Evolutionary conservation across 805 yeast species (phyloP).

Genomic region (Wickerhamiella spandovensis): DNA sequence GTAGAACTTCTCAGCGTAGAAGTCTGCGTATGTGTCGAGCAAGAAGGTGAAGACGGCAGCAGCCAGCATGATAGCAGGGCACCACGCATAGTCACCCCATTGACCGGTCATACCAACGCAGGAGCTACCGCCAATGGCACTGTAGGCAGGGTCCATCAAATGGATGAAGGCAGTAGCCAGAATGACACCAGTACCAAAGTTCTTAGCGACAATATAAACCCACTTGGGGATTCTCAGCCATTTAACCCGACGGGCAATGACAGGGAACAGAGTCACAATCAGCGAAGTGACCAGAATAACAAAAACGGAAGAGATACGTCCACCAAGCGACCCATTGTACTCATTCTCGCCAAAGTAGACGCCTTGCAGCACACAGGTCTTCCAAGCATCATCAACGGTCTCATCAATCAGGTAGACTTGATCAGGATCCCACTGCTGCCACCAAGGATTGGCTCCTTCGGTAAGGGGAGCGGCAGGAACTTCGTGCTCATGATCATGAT

Average conservation of each 20-base stretch:
- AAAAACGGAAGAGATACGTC: slow-evolving; percentile 44
- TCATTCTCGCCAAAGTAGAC: slow-evolving; percentile 30
- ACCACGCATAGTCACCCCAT: slow-evolving; percentile 44
- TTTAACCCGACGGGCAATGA: slow-evolving; percentile 17
- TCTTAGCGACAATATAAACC: slow-evolving; percentile 26
- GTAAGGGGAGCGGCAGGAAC: slow-evolving; percentile 1
- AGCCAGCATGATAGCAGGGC: slow-evolving; percentile 39
- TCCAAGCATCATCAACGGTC: slow-evolving; percentile 27
- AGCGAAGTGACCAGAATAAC: slow-evolving; percentile 42
- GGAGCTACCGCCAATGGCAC: slow-evolving; percentile 22
- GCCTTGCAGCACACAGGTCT: slow-evolving; percentile 31
- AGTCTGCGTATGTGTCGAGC: slow-evolving; percentile 36
- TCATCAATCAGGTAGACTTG: slow-evolving; percentile 22
- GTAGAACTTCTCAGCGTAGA: slow-evolving; percentile 25
- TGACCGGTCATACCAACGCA: slow-evolving; percentile 33
- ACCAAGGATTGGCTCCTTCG: slow-evolving; percentile 9
- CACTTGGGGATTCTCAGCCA: slow-evolving; percentile 19
- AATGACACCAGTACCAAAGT: slow-evolving; percentile 67
- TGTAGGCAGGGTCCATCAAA: slow-evolving; percentile 33
- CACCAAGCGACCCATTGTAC: slow-evolving; percentile 33
- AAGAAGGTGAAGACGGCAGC: slow-evolving; percentile 35
- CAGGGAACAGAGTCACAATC: slow-evolving; percentile 34
- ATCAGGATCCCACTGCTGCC: slow-evolving; percentile 21
- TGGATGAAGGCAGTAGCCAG: slow-evolving; percentile 67
- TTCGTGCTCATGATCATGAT: neutral